phyloP scores from a whole-genome alignment of 768 basidiomycete species.

The Candolleomyces efflorescens region DNA sequence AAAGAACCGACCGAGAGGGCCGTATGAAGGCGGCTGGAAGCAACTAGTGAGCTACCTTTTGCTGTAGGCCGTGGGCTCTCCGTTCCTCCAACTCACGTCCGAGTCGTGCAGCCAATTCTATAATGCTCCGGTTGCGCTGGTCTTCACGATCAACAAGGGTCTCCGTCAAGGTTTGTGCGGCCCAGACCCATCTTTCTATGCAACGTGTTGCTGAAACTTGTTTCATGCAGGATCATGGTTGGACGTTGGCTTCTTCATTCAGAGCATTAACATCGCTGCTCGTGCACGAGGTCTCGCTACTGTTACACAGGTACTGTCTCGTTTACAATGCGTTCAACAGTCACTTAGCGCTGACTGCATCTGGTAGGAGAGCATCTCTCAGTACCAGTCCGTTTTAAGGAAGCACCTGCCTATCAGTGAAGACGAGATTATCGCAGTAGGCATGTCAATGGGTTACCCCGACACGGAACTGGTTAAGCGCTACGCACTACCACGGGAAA shows the following conservation, averaged over 20 bases:
- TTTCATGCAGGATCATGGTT: conserved; percentile 6
- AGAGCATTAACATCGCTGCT: conserved; percentile 7
- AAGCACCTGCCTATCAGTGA: conserved; percentile 5
- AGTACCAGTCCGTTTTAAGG: conserved; percentile 5
- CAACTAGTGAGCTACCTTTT: conserved; percentile 3
- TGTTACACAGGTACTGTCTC: conserved; percentile 1
- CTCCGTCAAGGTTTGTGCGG: not conserved
- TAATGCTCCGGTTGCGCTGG: conserved; percentile 4
- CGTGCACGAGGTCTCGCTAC: conserved; percentile 8
- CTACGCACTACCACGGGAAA: not conserved
- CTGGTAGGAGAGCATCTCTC: conserved; percentile 5
- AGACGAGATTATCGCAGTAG: conserved; percentile 3
- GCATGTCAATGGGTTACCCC: conserved; percentile 6
- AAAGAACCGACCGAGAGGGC: not conserved
- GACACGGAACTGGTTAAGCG: conserved; percentile 2
- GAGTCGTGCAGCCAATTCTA: conserved; percentile 1
- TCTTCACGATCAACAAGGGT: conserved; percentile 3
- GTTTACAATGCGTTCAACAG: not conserved
- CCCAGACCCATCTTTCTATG: not conserved
- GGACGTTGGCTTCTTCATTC: conserved; percentile 7
- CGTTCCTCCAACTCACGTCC: not conserved
- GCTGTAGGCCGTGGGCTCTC: not conserved
- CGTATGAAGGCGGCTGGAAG: not conserved
- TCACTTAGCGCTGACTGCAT: not conserved
- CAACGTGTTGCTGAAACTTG: not conserved